phyloP scores from a whole-genome alignment of 140 eudicot species.

The Oenanthe javanica region DNA sequence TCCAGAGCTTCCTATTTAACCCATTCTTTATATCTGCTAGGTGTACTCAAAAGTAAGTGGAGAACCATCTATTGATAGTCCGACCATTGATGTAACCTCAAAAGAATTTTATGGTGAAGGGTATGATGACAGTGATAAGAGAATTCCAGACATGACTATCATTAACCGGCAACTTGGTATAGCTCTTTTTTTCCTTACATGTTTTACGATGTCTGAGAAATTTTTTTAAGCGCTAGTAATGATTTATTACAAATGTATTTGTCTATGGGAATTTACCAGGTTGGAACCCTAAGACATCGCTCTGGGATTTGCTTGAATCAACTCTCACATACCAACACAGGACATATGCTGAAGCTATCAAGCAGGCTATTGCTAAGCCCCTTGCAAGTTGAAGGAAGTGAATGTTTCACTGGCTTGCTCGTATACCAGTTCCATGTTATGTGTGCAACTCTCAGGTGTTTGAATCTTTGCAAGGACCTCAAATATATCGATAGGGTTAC shows the following conservation, averaged over 20 bases:
- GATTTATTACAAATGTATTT: constrained; percentile 1
- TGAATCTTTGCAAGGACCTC: constrained; percentile 26
- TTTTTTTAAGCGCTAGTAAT: neutral
- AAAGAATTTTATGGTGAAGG: constrained; percentile 90
- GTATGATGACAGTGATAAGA: constrained; percentile 90
- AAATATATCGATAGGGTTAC: constrained; percentile 22
- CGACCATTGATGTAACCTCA: constrained; percentile 77
- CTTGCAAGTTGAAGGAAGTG: constrained; percentile 31
- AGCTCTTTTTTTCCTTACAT: neutral
- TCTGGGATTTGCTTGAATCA: constrained; percentile 94
- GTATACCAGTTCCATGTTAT: neutral
- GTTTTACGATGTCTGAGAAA: neutral
- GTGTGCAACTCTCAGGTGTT: constrained; percentile 30
- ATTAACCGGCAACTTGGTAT: constrained; percentile 82
- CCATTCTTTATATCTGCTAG: constrained; percentile 20
- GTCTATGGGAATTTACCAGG: constrained; percentile 34
- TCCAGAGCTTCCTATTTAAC: neutral
- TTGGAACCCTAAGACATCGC: constrained; percentile 94
- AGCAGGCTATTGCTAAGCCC: constrained; percentile 78
- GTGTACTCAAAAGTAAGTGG: constrained; percentile 87
- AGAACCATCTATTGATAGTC: constrained; percentile 57
- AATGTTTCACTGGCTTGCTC: neutral
- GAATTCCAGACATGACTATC: constrained; percentile 97
- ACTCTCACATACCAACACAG: constrained; percentile 94
- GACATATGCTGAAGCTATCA: constrained; percentile 90